Percentiles rank a stretch among this genome's conserved stretches.
Conservation (phyloP, 1,139 yeast species). For the Wickerhamiella infanticola region DNA sequence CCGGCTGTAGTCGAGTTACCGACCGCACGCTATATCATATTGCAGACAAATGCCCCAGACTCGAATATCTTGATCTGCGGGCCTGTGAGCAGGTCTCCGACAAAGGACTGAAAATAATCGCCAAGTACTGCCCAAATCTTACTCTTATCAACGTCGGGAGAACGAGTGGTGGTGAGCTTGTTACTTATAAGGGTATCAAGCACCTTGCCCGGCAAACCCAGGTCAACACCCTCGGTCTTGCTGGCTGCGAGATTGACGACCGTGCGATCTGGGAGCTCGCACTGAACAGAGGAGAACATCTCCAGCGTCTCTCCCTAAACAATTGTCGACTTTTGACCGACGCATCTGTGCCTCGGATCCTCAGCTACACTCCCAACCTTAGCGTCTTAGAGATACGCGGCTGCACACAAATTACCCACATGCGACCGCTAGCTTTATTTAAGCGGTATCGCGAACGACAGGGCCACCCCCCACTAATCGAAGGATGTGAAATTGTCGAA, state of each 20-base stretch:
- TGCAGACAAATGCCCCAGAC: constrained; percentile 40
- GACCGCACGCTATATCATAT: constrained; percentile 43
- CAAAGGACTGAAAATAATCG: constrained; percentile 52
- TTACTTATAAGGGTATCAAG: constrained; percentile 56
- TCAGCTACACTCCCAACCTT: constrained; percentile 43
- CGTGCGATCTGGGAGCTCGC: constrained; percentile 71
- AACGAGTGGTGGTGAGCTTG: constrained; percentile 47
- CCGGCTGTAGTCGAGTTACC: constrained; percentile 51
- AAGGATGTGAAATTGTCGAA: constrained; percentile 60
- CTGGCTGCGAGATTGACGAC: constrained; percentile 76
- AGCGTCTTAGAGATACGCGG: constrained; percentile 68
- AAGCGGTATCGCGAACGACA: constrained; percentile 45
- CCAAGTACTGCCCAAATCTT: constrained; percentile 42
- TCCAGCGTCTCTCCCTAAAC: constrained; percentile 64
- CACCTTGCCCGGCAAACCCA: constrained; percentile 39
- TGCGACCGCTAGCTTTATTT: constrained; percentile 52
- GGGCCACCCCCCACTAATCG: constrained; percentile 42
- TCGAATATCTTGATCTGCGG: constrained; percentile 56
- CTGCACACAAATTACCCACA: constrained; percentile 39
- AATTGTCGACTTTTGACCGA: constrained; percentile 56
- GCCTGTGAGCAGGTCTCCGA: constrained; percentile 77
- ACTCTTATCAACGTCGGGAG: constrained; percentile 62
- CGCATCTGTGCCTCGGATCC: constrained; percentile 46
- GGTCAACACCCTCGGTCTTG: constrained; percentile 64
- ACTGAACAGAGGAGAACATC: constrained; percentile 34